These are phyloP conservation scores for Pseudogymnoascus sp. DNA, from an alignment of 2,329 filamentous ascomycete genomes.

Conservation along the genomic window DNA sequence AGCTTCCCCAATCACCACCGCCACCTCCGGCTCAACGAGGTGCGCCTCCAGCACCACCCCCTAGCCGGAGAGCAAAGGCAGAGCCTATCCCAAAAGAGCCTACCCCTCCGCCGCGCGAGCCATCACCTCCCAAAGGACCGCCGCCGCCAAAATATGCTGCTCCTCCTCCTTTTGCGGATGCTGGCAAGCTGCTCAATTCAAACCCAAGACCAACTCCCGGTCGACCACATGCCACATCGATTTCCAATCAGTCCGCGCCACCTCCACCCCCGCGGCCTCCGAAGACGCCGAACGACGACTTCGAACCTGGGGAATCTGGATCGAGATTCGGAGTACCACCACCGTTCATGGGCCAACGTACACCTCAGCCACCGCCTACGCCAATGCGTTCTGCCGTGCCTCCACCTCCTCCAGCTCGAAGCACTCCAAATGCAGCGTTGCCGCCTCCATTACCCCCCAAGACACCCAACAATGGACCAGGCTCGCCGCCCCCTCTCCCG, in stretches of 20 bases:
- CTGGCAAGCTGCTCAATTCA: constrained; percentile 67
- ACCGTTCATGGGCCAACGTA: constrained; percentile 63
- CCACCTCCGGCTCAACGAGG: constrained; percentile 29
- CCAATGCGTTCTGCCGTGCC: constrained; percentile 66
- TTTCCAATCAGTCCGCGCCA: constrained; percentile 49
- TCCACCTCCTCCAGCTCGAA: constrained; percentile 57
- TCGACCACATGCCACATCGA: constrained; percentile 43
- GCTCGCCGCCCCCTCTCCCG: constrained; percentile 46
- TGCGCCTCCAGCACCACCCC: constrained; percentile 47
- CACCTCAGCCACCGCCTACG: constrained; percentile 64
- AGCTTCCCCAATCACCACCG: constrained; percentile 26
- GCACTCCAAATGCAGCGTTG: constrained; percentile 33
- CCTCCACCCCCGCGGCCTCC: constrained; percentile 63
- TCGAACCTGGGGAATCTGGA: constrained; percentile 39
- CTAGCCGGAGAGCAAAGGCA: constrained; percentile 52
- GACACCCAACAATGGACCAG: constrained; percentile 39
- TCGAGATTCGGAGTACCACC: constrained; percentile 73
- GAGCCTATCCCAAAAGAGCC: constrained; percentile 41
- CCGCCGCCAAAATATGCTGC: constrained; percentile 69
- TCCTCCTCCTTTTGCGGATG: constrained; percentile 82
- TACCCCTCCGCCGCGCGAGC: constrained; percentile 59
- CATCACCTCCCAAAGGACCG: constrained; percentile 55
- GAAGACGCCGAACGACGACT: constrained; percentile 66
- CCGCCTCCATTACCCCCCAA: constrained; percentile 40
- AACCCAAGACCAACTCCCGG: constrained; percentile 34